Conservation (phyloP, 1,284 basidiomycete species). For the Fomitopsis pinicola region DNA sequence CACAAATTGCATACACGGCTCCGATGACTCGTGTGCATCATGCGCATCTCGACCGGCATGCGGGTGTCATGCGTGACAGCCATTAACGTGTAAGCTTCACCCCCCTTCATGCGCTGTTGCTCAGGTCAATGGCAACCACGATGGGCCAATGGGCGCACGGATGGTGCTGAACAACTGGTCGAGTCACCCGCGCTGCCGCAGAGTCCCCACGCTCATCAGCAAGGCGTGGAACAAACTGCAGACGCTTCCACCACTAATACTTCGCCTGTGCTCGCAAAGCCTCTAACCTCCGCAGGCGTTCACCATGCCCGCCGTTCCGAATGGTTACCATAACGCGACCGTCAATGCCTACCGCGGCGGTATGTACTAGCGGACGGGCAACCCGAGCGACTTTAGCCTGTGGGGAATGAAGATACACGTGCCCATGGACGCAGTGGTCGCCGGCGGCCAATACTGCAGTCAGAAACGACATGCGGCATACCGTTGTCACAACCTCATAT, state of each 20-base stretch:
- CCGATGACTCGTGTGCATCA: no score
- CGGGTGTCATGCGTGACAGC: constrained; percentile 33
- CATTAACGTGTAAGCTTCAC: constrained; percentile 17
- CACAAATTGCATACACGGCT: no score
- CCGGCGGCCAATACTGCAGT: no score
- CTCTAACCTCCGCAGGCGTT: constrained; percentile 34
- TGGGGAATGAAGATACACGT: no score
- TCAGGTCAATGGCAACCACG: constrained; percentile 15
- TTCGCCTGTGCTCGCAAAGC: constrained; percentile 39
- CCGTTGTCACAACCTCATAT: no score
- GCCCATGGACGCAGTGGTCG: no score
- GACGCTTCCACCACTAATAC: constrained; percentile 14
- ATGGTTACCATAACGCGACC: constrained; percentile 41
- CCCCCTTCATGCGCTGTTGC: constrained; percentile 30
- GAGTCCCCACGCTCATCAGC: constrained; percentile 12
- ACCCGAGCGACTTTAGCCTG: no score
- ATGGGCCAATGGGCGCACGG: constrained; percentile 12
- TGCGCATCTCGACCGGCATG: constrained; percentile 54
- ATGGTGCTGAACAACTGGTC: constrained; percentile 17
- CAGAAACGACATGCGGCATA: no score
- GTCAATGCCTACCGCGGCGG: constrained; percentile 42
- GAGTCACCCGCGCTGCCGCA: constrained; percentile 11
- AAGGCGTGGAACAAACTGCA: constrained; percentile 1
- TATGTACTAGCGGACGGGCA: no score
- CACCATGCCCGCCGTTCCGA: constrained; percentile 29